Evolutionary conservation across 768 basidiomycete genomes (phyloP), one percentile per base, ranked within the genome.

Genomic region (Lepiota venenata): DNA sequence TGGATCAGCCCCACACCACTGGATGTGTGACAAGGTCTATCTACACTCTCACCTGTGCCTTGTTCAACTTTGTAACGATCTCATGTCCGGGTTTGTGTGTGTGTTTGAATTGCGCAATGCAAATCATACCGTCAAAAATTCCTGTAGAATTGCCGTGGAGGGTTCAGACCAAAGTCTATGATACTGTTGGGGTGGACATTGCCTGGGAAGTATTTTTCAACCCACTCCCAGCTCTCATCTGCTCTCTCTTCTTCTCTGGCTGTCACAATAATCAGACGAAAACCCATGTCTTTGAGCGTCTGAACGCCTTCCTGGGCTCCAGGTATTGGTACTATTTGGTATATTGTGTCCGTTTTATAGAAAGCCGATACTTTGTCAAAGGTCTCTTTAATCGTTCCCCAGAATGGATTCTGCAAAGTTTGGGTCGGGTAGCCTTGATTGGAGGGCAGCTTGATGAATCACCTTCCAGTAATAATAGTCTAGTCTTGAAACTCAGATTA

Each of bases 401-500:
- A 89, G 62, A 73, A 77, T 18, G 75, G 76, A 60, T 79, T 79
- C 77, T 79, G 44, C n/a, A 16, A 25, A 47, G 35, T 47, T 25
- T 18, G 20, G 43, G 11, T 5, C 45, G 27, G 50, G 22, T 32
- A 36, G 16, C 22, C 11, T 16, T 48, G 38, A 20, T 6, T 10
- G 38, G 16, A 16, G 25, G 29, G 10, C 9, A 32, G n/a, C 36
- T 39, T 66, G 46, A 47, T 47, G n/a, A 14, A 18, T 16, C 39
- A 80, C 87, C 76, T 85, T 87, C 87, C 87, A 88, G 63, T 85
- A 88, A 65, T 85, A 87, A 60, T 87, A 87, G 63, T 88, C 82
- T 84, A 29, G 38, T 51, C 47, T 47, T 38, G 20, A 32, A n/a
- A 45, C 27, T 45, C 45, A 49, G 20, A 18, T 37, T 36, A 43